These are phyloP conservation scores for Biscutella laevigata DNA, from an alignment of 441 rosid genomes.

Conservation along the genomic window DNA sequence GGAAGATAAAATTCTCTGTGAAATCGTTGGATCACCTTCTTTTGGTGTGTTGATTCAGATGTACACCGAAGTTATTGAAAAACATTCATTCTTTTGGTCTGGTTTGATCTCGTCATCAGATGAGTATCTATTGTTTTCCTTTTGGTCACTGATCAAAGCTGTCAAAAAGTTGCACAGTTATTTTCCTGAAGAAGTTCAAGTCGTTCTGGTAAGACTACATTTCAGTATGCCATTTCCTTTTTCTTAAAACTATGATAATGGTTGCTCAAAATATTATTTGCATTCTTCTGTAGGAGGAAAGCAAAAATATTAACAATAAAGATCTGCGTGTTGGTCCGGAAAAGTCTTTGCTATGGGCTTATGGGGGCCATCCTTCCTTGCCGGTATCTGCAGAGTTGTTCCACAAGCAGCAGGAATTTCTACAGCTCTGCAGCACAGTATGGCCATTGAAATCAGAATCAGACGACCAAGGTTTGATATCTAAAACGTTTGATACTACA, in stretches of 20 bases:
- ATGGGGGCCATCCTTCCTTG: constrained; percentile 85
- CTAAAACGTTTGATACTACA: constrained; percentile 11
- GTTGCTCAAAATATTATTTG: constrained; percentile 8
- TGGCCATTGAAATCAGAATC: constrained; percentile 46
- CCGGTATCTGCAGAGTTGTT: constrained; percentile 54
- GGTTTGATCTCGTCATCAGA: constrained; percentile 38
- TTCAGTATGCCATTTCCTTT: not conserved
- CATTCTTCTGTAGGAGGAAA: constrained; percentile 38
- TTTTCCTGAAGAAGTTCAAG: constrained; percentile 48
- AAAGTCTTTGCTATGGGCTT: constrained; percentile 78
- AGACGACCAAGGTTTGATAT: constrained; percentile 43
- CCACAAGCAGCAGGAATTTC: constrained; percentile 47
- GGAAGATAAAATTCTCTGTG: constrained; percentile 53
- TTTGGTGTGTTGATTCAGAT: constrained; percentile 40
- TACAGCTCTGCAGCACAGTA: constrained; percentile 48
- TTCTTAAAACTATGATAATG: not conserved
- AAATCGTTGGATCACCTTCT: constrained; percentile 47
- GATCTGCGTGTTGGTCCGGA: constrained; percentile 39
- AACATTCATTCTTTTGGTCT: constrained; percentile 70
- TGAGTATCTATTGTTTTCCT: constrained; percentile 45
- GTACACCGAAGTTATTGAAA: constrained; percentile 53
- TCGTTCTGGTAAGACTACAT: constrained; percentile 46
- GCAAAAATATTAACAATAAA: constrained; percentile 41
- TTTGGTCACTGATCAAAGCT: constrained; percentile 63
- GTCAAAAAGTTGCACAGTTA: constrained; percentile 40